Base-by-base conservation (phyloP, 352 stramenopile genomes). In the Phytopythium montanum region DNA sequence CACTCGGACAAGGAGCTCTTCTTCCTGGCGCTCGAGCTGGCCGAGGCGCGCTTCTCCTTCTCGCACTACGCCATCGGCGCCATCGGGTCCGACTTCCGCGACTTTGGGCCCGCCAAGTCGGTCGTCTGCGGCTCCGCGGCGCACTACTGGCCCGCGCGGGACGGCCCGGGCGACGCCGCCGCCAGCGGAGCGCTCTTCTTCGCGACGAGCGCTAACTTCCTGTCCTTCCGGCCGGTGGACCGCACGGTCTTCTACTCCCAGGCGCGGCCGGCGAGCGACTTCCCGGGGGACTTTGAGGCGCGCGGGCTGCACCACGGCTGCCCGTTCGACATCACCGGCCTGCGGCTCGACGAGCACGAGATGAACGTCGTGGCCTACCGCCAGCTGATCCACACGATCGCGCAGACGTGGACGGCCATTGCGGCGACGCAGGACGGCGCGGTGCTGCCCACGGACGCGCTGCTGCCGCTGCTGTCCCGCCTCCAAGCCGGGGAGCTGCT, bases 201-300 rank as follows among this genome's bases (percentile, higher is more conserved):
- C 55, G 74, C 77, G 33, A 83, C 79, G 51, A 83, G 74, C 54
- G 60, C 76, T 48, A 66, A 73, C 44, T 72, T 83, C 54, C 54
- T 80, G 7, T 48, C 63, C n/a, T 79, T 66, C 65, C 56, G 63
- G 25, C 59, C 51, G 25, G 45, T 63, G 12, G 42, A 48, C 49
- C 59, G 59, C 18, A 42, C 33, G 14, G 18, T 51, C 26, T 58
- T 50, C 39, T 49, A 49, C 52, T 25, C n/a, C 21, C 26, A 16
- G 3, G 34, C 52, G 8, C 31, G 52, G 9, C 10, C 52, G 1
- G 31, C 52, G 12, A 49, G 21, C 23, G 33, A 49, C 12, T 57
- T 49, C 25, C 52, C 52, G 5, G 52, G 52, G 21, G 45, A 34
- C 16, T 57, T 57, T 21, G 36, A 33, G 1, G 34, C 8, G 13